Conservation (phyloP, 805 yeast genomes). For the Maudiozyma barnettii region DNA sequence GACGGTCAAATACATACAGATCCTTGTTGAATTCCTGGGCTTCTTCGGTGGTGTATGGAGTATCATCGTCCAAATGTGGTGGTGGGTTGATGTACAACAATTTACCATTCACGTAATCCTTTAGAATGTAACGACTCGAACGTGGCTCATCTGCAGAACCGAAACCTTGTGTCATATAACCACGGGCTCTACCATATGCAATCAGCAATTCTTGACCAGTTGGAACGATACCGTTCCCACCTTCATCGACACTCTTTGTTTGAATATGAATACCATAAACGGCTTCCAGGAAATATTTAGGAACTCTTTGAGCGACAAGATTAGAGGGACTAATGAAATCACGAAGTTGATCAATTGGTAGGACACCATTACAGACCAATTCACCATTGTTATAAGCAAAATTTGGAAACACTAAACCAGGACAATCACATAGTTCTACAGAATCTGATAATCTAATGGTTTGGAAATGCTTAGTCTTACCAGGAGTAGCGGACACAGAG, state of each 20-base stretch:
- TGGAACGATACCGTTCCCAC: conserved; percentile 74
- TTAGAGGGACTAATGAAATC: conserved; percentile 86
- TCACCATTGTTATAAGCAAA: conserved; percentile 96
- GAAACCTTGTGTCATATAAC: conserved; percentile 94
- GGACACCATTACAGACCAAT: conserved; percentile 94
- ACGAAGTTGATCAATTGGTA: conserved; percentile 93
- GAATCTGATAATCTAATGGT: conserved; percentile 78
- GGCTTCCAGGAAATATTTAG: conserved; percentile 82
- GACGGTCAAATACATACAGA: conserved; percentile 52
- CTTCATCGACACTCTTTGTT: conserved; percentile 67
- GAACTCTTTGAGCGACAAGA: conserved; percentile 77
- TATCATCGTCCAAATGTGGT: conserved; percentile 54
- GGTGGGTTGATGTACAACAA: conserved; percentile 82
- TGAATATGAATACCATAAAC: conserved; percentile 86
- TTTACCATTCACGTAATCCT: conserved; percentile 92
- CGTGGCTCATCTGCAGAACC: conserved; percentile 95
- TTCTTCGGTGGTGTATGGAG: conserved; percentile 43
- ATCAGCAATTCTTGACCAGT: conserved; percentile 81
- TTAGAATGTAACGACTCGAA: conserved; percentile 83
- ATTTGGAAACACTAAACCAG: conserved; percentile 97
- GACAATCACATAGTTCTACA: conserved; percentile 92
- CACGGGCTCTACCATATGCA: conserved; percentile 94
- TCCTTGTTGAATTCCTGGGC: conserved; percentile 61
- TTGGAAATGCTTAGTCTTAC: conserved; percentile 98
- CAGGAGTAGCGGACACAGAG: conserved; percentile 97